phyloP scores from a whole-genome alignment of 805 yeast species.

The Myxozyma geophila region DNA sequence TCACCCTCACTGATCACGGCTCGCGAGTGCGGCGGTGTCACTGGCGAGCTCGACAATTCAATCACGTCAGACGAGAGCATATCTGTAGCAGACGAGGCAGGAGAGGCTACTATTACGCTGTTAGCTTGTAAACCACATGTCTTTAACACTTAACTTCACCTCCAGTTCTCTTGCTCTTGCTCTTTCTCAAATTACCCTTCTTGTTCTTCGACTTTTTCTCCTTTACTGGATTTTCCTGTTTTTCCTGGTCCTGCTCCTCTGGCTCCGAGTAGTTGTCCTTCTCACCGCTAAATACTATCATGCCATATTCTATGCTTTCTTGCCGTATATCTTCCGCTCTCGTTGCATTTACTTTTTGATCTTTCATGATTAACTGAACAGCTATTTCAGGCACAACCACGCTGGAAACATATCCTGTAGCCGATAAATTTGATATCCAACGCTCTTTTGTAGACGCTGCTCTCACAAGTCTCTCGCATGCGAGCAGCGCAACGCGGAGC shows the following conservation, averaged over 20 bases:
- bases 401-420: slow-evolving; percentile 28
- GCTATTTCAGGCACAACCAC: slow-evolving; percentile 37
- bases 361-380: slow-evolving; percentile 32
- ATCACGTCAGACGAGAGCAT: background rate
- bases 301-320: slow-evolving; percentile 34
- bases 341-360: slow-evolving; percentile 16
- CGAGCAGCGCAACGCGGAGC: slow-evolving; percentile 15
- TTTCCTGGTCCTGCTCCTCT: slow-evolving; percentile 4
- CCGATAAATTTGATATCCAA: slow-evolving; percentile 36
- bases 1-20: background rate
- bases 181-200: background rate
- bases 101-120: background rate
- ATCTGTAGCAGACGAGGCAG: background rate
- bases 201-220: slow-evolving; percentile 1
- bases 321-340: slow-evolving; percentile 29
- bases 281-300: slow-evolving; percentile 15
- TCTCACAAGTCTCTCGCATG: slow-evolving; percentile 9
- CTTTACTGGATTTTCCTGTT: slow-evolving; percentile 1
- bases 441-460: slow-evolving; percentile 10
- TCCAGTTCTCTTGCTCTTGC: background rate
- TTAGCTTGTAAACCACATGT: background rate
- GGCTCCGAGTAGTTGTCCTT: background rate
- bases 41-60: slow-evolving; percentile 1
- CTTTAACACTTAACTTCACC: background rate
- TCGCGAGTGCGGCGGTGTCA: background rate